Percentiles rank a stretch among this genome's conserved stretches.
phyloP scores from a whole-genome alignment of 164 flowering plant species.

The Dillenia turbinata region DNA sequence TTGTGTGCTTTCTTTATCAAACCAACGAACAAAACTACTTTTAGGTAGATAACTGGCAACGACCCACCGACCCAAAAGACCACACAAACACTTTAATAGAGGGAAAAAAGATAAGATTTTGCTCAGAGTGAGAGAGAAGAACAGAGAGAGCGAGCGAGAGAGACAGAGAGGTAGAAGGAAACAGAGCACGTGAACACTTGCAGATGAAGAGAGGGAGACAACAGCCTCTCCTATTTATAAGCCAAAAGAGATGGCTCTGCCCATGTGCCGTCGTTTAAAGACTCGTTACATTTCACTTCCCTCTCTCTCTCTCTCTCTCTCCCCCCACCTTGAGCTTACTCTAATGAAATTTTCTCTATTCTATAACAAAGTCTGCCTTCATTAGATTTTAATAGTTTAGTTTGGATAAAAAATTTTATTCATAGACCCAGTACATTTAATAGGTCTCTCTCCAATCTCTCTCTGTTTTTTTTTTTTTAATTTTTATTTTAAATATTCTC shows the following conservation, averaged over 20 bases:
- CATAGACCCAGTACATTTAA: background rate
- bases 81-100: no score
- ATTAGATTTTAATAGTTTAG: no score
- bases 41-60: no score
- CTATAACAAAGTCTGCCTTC: no score
- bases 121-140: background rate
- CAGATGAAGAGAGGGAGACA: constrained; percentile 16
- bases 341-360: background rate
- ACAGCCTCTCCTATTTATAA: constrained; percentile 25
- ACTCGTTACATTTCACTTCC: background rate
- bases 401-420: no score
- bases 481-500: no score
- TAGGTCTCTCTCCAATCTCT: constrained; percentile 5
- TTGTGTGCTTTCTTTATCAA: constrained; percentile 4
- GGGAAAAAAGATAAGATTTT: no score
- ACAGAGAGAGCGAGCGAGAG: background rate
- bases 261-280: constrained; percentile 18
- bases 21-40: constrained; percentile 32
- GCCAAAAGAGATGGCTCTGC: constrained; percentile 5
- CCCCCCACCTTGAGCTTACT: no score
- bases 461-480: background rate
- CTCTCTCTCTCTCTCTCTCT: constrained; percentile 3
- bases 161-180: background rate
- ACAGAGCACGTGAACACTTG: constrained; percentile 24
- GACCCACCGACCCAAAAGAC: no score